A percentile compares a stretch with the other conserved stretches of the same genome.
phyloP scores from a whole-genome alignment of 768 basidiomycete species.

The Roridomyces roridus region DNA sequence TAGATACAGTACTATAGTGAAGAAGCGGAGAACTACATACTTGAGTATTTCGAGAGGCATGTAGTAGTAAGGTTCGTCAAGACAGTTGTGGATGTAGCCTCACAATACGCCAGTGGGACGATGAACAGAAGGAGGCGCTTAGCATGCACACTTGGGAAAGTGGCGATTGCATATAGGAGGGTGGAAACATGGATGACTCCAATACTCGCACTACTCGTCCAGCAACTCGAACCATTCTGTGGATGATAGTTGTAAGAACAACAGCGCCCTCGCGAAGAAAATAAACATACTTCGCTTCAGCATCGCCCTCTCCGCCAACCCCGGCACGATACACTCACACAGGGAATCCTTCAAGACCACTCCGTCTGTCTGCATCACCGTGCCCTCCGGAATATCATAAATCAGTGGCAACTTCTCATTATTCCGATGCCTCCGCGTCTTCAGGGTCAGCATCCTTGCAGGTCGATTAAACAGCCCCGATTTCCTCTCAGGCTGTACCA shows the following conservation, averaged over 20 bases:
- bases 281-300: constrained; percentile 11
- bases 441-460: constrained; percentile 11
- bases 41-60: no score
- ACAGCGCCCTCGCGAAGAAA: constrained; percentile 9
- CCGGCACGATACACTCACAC: constrained; percentile 11
- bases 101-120: no score
- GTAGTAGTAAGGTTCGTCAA: no score
- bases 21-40: no score
- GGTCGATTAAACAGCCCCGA: constrained; percentile 10
- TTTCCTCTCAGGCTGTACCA: constrained; percentile 12
- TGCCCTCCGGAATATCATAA: constrained; percentile 13
- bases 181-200: no score
- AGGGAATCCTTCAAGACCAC: constrained; percentile 13
- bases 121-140: no score
- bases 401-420: constrained; percentile 13
- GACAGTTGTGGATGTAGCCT: no score
- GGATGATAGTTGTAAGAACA: constrained; percentile 9
- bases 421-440: constrained; percentile 6
- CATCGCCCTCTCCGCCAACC: constrained; percentile 10
- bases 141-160: no score
- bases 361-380: constrained; percentile 11
- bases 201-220: constrained; percentile 8
- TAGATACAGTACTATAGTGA: no score
- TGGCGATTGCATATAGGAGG: no score
- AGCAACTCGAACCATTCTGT: constrained; percentile 11